Evolutionary conservation across 2,329 filamentous ascomycete genomes (phyloP).

Genomic region (Aspergillus fischeri): DNA sequence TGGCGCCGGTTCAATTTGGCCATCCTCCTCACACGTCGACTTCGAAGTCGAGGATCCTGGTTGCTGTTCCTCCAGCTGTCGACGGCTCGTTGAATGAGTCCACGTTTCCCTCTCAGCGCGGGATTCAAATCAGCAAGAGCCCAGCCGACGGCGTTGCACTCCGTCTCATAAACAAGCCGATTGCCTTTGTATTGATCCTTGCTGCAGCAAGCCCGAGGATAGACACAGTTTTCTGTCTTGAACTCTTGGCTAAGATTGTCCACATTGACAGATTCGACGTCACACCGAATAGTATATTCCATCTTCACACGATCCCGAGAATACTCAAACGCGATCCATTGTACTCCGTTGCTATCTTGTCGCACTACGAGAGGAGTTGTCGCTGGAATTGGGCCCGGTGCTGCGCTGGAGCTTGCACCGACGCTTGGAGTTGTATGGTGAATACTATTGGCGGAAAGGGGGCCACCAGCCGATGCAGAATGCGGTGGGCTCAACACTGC

Average conservation of each 20-base stretch:
- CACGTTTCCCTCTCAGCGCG: constrained; percentile 84
- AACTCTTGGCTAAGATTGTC: constrained; percentile 82
- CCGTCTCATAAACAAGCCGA: constrained; percentile 90
- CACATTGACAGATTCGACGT: constrained; percentile 93
- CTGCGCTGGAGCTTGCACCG: constrained; percentile 80
- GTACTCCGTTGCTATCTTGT: constrained; percentile 93
- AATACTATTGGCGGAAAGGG: constrained; percentile 37
- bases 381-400: constrained; percentile 91
- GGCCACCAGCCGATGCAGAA: constrained; percentile 52
- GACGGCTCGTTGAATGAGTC: constrained; percentile 92
- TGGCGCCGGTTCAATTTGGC: constrained; percentile 92
- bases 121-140: constrained; percentile 90
- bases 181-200: constrained; percentile 98
- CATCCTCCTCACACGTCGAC: constrained; percentile 87
- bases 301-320: constrained; percentile 96
- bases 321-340: constrained; percentile 99
- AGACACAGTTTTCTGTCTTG: constrained; percentile 98
- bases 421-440: constrained; percentile 37
- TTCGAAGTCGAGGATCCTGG: constrained; percentile 86
- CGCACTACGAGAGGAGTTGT: constrained; percentile 91
- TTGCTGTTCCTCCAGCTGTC: constrained; percentile 99
- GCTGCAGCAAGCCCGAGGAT: constrained; percentile 86
- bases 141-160: constrained; percentile 99
- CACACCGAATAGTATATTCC: constrained; percentile 98
- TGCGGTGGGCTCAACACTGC: constrained; percentile 34